These are phyloP conservation scores for Puccinia horiana DNA, from an alignment of 1,284 basidiomycete species.

Conservation along the genomic window DNA sequence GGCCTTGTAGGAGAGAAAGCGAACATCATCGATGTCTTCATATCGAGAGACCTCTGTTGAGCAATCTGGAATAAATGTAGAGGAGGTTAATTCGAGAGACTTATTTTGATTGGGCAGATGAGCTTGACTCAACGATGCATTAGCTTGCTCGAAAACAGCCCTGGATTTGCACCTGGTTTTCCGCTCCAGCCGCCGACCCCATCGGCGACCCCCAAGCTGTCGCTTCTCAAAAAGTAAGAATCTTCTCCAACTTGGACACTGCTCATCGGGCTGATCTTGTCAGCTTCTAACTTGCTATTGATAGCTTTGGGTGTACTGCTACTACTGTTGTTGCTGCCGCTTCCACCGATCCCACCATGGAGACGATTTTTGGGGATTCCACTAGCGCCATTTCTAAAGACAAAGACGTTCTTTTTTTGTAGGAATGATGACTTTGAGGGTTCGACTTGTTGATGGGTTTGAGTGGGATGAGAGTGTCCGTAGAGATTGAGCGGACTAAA, in stretches of 20 bases:
- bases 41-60: conserved; percentile 50
- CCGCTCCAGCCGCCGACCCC: conserved; percentile 82
- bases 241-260: conserved; percentile 80
- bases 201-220: conserved; percentile 83
- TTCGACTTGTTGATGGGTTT: conserved; percentile 43
- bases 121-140: conserved; percentile 73
- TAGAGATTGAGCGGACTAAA: conserved; percentile 41
- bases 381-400: conserved; percentile 59
- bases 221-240: conserved; percentile 76
- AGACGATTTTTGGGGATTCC: conserved; percentile 60
- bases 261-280: conserved; percentile 52
- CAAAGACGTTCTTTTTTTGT: conserved; percentile 52
- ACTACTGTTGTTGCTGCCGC: conserved; percentile 48
- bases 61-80: background rate
- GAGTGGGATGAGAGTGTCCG: conserved; percentile 28
- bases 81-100: background rate
- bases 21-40: conserved; percentile 53
- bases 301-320: conserved; percentile 52
- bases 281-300: conserved; percentile 55
- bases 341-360: conserved; percentile 52
- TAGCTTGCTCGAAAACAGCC: conserved; percentile 76
- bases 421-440: conserved; percentile 51
- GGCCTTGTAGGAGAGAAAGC: conserved; percentile 54
- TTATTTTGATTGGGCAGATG: background rate
- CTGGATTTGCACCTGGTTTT: conserved; percentile 65